Percentiles rank a stretch among this genome's conserved stretches.
Evolutionary conservation across 495 filamentous ascomycete species (phyloP).

Genomic region (Paragyromitra xinjiangensis): DNA sequence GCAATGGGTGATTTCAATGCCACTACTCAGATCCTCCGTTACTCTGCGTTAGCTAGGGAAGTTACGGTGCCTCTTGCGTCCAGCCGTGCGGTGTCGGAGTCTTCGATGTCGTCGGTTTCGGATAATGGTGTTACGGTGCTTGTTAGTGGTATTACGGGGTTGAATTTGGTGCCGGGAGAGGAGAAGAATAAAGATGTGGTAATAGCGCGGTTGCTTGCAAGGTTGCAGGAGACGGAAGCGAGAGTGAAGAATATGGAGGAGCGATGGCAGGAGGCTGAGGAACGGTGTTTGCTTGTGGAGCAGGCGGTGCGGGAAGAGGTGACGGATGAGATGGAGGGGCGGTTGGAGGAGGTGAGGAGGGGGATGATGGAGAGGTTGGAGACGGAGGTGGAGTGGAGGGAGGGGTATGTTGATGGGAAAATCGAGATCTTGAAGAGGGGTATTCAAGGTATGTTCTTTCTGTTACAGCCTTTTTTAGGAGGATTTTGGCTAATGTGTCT

Average conservation of each 20-base stretch:
- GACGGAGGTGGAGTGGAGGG: constrained; percentile 74
- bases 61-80: constrained; percentile 80
- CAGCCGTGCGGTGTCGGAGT: constrained; percentile 34
- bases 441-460: constrained; percentile 63
- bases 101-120: constrained; percentile 57
- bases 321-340: constrained; percentile 82
- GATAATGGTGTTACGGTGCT: constrained; percentile 51
- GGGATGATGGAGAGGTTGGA: constrained; percentile 79
- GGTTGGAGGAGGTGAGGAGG: constrained; percentile 74
- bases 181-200: constrained; percentile 70
- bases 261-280: constrained; percentile 66
- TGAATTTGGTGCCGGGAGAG: constrained; percentile 59
- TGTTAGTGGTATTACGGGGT: constrained; percentile 58
- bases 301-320: constrained; percentile 90
- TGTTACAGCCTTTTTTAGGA: neutral
- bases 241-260: constrained; percentile 64
- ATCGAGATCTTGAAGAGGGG: constrained; percentile 81
- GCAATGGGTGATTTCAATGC: constrained; percentile 94
- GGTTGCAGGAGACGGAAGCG: constrained; percentile 71
- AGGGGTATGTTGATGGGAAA: constrained; percentile 89
- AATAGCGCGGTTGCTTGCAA: constrained; percentile 75
- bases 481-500: neutral
- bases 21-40: constrained; percentile 93
- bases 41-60: constrained; percentile 91
- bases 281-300: constrained; percentile 72